phyloP scores from a whole-genome alignment of 768 basidiomycete genomes.

The Leccinum uliginosum region DNA sequence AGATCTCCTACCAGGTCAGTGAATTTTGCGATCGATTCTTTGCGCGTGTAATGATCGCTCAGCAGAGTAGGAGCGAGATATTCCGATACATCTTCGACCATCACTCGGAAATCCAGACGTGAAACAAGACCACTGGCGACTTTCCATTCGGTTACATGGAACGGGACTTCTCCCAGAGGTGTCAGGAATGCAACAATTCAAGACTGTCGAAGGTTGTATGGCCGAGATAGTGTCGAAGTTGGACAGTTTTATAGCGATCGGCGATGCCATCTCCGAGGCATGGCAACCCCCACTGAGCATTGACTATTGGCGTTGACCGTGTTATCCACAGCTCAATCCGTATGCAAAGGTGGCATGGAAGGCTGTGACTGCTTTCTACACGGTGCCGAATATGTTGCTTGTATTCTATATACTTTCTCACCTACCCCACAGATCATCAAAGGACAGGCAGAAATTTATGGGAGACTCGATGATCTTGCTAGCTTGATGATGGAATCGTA shows the following conservation, averaged over 20 bases:
- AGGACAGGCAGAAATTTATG: constrained; percentile 27
- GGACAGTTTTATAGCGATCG: constrained; percentile 22
- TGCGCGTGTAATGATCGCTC: not conserved
- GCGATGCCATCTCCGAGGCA: constrained; percentile 23
- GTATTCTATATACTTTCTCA: constrained; percentile 5
- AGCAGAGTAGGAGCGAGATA: constrained; percentile 13
- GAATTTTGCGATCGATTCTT: not conserved
- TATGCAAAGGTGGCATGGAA: constrained; percentile 28
- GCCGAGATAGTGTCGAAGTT: constrained; percentile 21
- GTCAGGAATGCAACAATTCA: not conserved
- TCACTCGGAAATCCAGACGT: not conserved
- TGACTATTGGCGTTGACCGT: not conserved
- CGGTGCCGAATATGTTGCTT: constrained; percentile 6
- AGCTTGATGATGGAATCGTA: constrained; percentile 30
- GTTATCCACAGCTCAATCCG: constrained; percentile 20
- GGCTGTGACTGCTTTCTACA: constrained; percentile 23
- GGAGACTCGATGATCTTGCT: constrained; percentile 24
- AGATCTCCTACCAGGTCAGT: constrained; percentile 13
- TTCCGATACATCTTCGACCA: constrained; percentile 16
- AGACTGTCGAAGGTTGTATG: constrained; percentile 15
- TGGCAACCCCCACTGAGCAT: not conserved
- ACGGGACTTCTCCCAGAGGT: not conserved
- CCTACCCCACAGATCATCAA: constrained; percentile 20
- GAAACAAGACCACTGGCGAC: constrained; percentile 9
- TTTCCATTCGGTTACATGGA: constrained; percentile 20